Evolutionary conservation across 352 stramenopile species (phyloP).

Genomic region (Elongisporangium senticosum): DNA sequence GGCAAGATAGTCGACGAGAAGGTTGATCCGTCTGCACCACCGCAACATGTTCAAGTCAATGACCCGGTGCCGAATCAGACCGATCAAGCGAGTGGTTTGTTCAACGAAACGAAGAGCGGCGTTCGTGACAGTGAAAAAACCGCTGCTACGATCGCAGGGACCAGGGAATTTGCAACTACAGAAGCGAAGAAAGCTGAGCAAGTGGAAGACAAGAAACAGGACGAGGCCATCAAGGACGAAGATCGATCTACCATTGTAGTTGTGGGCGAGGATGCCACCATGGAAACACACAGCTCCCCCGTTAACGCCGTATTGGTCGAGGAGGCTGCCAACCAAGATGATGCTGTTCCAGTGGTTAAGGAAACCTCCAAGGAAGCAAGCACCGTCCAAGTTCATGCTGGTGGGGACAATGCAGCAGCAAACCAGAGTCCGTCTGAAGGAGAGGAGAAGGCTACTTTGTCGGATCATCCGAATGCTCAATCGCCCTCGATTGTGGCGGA

Average conservation of each 20-base stretch:
- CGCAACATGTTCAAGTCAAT: not conserved
- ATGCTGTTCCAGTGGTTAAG: not conserved
- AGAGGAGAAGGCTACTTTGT: not conserved
- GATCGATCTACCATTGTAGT: too few species aligned
- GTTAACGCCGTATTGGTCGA: not conserved
- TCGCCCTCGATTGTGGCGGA: not conserved
- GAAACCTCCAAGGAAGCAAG: not conserved
- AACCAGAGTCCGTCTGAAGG: not conserved
- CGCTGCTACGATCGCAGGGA: not conserved
- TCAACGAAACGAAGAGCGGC: conserved; percentile 1
- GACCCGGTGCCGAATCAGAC: not conserved
- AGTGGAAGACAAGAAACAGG: not conserved
- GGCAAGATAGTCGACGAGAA: not conserved
- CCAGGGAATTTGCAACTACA: too few species aligned
- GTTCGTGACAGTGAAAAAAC: conserved; percentile 10
- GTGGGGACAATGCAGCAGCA: not conserved
- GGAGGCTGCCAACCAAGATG: not conserved
- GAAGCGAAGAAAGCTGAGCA: not conserved
- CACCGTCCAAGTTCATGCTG: not conserved
- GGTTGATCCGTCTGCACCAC: not conserved
- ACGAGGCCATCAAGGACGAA: too few species aligned
- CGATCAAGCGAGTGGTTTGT: not conserved
- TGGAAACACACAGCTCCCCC: not conserved
- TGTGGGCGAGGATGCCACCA: not conserved
- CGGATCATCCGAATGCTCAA: not conserved